phyloP scores from a whole-genome alignment of 768 basidiomycete genomes.

The Myochromella boudieri region DNA sequence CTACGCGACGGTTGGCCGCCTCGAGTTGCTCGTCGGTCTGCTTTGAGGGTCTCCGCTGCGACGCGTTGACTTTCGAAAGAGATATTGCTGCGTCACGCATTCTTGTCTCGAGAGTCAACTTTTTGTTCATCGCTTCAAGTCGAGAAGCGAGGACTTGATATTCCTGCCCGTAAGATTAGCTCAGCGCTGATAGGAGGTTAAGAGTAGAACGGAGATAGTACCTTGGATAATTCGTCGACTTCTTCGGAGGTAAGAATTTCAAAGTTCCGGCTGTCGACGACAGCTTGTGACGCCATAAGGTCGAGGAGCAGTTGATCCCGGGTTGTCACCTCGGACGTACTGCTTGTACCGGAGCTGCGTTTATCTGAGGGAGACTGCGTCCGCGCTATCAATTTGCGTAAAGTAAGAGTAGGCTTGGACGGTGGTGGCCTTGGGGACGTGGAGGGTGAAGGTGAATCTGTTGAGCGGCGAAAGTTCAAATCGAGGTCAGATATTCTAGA shows the following conservation, averaged over 20 bases:
- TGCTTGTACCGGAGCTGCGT: slow-evolving; percentile 38
- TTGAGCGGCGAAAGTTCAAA: slow-evolving; percentile 24
- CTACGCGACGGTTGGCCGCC: slow-evolving; percentile 71
- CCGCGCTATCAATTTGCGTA: slow-evolving; percentile 12
- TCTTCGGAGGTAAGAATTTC: slow-evolving; percentile 65
- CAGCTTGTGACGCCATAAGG: slow-evolving; percentile 89
- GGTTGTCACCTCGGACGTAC: slow-evolving; percentile 41
- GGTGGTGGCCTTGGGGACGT: too few relatives aligned
- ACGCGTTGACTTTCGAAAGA: slow-evolving; percentile 64
- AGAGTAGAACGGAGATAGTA: slow-evolving; percentile 19
- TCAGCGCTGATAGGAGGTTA: slow-evolving; percentile 2
- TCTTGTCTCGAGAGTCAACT: slow-evolving; percentile 78
- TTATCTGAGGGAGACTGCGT: slow-evolving; percentile 20
- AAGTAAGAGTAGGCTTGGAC: slow-evolving; percentile 8
- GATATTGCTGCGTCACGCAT: slow-evolving; percentile 86
- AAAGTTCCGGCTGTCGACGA: slow-evolving; percentile 85
- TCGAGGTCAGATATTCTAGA: slow-evolving; percentile 19
- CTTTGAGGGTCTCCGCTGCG: slow-evolving; percentile 59
- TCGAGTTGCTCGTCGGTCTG: slow-evolving; percentile 73
- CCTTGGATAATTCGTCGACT: slow-evolving; percentile 54
- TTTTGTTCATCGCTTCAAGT: slow-evolving; percentile 65
- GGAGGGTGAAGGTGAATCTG: slow-evolving; percentile 19
- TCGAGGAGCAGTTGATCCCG: slow-evolving; percentile 87
- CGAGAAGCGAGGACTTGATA: slow-evolving; percentile 68
- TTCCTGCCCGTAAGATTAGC: slow-evolving; percentile 50